A percentile compares a stretch with the other conserved stretches of the same genome.
These are phyloP conservation scores for Penicillium paneum DNA, from an alignment of 2,329 filamentous ascomycete genomes.

Conservation along the genomic window DNA sequence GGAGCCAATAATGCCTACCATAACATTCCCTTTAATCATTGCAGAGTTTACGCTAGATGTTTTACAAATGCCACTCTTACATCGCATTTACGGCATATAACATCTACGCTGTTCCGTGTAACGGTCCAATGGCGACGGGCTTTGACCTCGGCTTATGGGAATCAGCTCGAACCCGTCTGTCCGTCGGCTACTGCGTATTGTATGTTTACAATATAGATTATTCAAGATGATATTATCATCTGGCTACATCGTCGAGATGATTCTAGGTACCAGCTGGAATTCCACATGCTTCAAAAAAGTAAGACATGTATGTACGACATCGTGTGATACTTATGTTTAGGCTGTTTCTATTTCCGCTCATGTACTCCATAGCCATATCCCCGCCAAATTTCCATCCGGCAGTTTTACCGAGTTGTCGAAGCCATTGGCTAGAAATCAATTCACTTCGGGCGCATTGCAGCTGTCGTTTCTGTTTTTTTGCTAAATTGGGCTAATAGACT, in stretches of 20 bases:
- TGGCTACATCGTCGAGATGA: not conserved
- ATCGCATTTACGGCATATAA: not conserved
- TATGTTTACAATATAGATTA: not conserved
- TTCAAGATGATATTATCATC: not conserved
- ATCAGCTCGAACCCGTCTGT: not conserved
- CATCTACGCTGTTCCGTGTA: not conserved
- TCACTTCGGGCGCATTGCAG: too few relatives aligned
- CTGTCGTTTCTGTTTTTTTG: too few relatives aligned
- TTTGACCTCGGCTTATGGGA: not conserved
- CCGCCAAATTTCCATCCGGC: too few relatives aligned
- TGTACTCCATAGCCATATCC: too few relatives aligned
- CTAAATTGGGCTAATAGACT: too few relatives aligned
- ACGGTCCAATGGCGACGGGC: not conserved
- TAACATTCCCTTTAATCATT: not conserved
- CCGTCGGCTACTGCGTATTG: not conserved
- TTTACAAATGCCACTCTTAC: not conserved
- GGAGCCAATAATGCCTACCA: not conserved
- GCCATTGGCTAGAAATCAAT: too few relatives aligned
- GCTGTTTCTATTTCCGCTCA: too few relatives aligned
- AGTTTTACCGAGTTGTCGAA: too few relatives aligned
- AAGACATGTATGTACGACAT: too few relatives aligned
- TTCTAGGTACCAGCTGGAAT: not conserved
- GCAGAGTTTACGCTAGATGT: not conserved
- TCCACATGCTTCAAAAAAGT: not conserved
- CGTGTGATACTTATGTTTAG: too few relatives aligned